Conservation (phyloP, 306 rosid species). For the Vigna radiata region DNA sequence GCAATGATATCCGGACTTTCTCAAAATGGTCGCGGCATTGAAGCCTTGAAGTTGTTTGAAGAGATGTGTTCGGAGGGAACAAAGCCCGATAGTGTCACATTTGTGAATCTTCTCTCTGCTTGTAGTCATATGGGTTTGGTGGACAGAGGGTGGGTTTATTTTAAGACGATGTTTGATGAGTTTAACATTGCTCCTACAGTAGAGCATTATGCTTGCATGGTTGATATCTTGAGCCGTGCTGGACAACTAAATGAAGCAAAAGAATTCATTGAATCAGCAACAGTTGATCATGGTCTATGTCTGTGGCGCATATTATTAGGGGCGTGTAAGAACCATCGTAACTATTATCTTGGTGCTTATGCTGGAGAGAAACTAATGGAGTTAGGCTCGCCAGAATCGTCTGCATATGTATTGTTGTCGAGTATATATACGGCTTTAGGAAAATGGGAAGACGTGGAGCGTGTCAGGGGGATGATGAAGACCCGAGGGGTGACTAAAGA, state of each 20-base stretch:
- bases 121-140: constrained; percentile 91
- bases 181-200: constrained; percentile 64
- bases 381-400: constrained; percentile 80
- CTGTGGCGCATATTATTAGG: constrained; percentile 85
- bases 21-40: constrained; percentile 73
- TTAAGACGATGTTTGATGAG: constrained; percentile 69
- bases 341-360: constrained; percentile 74
- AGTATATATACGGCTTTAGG: constrained; percentile 77
- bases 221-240: constrained; percentile 84
- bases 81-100: constrained; percentile 70
- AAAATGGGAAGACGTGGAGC: constrained; percentile 73
- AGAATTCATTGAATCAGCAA: constrained; percentile 79
- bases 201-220: constrained; percentile 94
- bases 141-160: constrained; percentile 72
- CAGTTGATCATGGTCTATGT: constrained; percentile 71
- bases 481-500: constrained; percentile 76
- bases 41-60: constrained; percentile 77
- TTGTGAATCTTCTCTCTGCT: constrained; percentile 79
- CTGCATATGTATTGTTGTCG: constrained; percentile 74
- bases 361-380: constrained; percentile 87
- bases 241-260: constrained; percentile 80
- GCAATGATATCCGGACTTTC: constrained; percentile 95
- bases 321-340: constrained; percentile 78
- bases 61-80: constrained; percentile 72
- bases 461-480: constrained; percentile 79